Evolutionary conservation across 768 basidiomycete species (phyloP).

Genomic region (Coprinopsis strossmayeri): DNA sequence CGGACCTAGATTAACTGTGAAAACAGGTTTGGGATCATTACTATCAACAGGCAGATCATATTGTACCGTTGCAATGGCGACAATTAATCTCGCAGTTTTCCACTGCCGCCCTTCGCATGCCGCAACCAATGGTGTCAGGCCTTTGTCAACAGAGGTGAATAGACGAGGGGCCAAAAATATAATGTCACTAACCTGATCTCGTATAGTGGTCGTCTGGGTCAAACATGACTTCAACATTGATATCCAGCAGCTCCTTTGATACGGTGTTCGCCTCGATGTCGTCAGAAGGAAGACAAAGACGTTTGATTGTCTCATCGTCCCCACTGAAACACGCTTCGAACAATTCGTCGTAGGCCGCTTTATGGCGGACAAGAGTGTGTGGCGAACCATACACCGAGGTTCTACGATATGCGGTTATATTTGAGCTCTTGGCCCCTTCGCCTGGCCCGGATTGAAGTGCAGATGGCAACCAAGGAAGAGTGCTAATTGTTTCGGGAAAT

Average conservation of each 20-base stretch:
- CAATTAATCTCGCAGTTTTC: slow-evolving; percentile 52
- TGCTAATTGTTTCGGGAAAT: slow-evolving; percentile 21
- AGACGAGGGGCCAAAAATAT: no score
- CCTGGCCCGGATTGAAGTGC: neutral
- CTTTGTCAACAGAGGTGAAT: slow-evolving; percentile 23
- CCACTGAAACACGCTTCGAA: slow-evolving; percentile 52
- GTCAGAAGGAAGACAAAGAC: slow-evolving; percentile 44
- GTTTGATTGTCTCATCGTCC: slow-evolving; percentile 42
- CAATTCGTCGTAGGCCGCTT: slow-evolving; percentile 44
- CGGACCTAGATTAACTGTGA: slow-evolving; percentile 24
- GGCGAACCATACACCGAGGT: slow-evolving; percentile 23
- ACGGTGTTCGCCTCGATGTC: slow-evolving; percentile 19
- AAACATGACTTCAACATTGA: slow-evolving; percentile 37
- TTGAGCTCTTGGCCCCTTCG: neutral
- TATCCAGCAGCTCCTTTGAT: slow-evolving; percentile 30
- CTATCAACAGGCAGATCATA: slow-evolving; percentile 33
- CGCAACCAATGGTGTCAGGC: slow-evolving; percentile 42
- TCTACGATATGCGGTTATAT: slow-evolving; percentile 13
- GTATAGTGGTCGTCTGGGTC: no score
- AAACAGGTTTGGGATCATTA: slow-evolving; percentile 22
- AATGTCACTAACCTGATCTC: no score
- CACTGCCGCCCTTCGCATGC: slow-evolving; percentile 45
- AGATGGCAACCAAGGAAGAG: neutral
- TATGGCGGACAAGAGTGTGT: slow-evolving; percentile 26
- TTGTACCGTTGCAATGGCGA: slow-evolving; percentile 51